These are phyloP conservation scores for Agrostemma githago DNA, from an alignment of 148 eudicot genomes.

Conservation along the genomic window DNA sequence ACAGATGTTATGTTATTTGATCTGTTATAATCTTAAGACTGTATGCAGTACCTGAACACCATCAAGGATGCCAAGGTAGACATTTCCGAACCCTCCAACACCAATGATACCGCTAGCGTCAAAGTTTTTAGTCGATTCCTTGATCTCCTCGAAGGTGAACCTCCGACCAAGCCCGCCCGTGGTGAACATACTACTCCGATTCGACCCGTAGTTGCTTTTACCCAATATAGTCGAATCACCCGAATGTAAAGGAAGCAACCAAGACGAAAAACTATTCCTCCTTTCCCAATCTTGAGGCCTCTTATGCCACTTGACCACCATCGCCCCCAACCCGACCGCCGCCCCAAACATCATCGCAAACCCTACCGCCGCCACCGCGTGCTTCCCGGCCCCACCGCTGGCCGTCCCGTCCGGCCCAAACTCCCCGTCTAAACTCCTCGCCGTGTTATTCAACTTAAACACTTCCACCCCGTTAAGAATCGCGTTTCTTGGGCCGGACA, in stretches of 20 bases:
- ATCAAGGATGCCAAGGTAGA: slow-evolving; percentile 61
- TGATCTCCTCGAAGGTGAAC: slow-evolving; percentile 61
- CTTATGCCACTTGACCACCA: slow-evolving; percentile 81
- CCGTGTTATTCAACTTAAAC: slow-evolving; percentile 65
- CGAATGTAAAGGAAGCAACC: slow-evolving; percentile 77
- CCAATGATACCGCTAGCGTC: slow-evolving; percentile 58
- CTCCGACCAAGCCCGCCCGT: slow-evolving; percentile 62
- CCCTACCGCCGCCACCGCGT: slow-evolving; percentile 67
- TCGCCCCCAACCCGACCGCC: slow-evolving; percentile 73
- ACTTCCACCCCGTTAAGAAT: slow-evolving; percentile 71
- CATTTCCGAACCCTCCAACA: slow-evolving; percentile 90
- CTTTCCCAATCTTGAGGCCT: slow-evolving; percentile 86
- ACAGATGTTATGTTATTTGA: too few species aligned
- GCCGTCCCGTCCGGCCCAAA: slow-evolving; percentile 49
- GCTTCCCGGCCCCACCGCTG: slow-evolving; percentile 10
- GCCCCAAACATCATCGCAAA: slow-evolving; percentile 97
- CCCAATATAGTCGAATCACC: slow-evolving; percentile 54
- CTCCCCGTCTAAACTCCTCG: slow-evolving; percentile 67
- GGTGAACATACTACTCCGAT: slow-evolving; percentile 44
- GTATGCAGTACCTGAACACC: slow-evolving; percentile 38
- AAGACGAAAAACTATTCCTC: slow-evolving; percentile 73
- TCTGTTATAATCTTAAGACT: too few species aligned
- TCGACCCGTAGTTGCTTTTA: slow-evolving; percentile 54
- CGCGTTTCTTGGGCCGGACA: slow-evolving; percentile 48
- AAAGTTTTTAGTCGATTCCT: slow-evolving; percentile 68